Base-by-base conservation (phyloP, 805 yeast genomes). In the Komagataella pseudopastoris region DNA sequence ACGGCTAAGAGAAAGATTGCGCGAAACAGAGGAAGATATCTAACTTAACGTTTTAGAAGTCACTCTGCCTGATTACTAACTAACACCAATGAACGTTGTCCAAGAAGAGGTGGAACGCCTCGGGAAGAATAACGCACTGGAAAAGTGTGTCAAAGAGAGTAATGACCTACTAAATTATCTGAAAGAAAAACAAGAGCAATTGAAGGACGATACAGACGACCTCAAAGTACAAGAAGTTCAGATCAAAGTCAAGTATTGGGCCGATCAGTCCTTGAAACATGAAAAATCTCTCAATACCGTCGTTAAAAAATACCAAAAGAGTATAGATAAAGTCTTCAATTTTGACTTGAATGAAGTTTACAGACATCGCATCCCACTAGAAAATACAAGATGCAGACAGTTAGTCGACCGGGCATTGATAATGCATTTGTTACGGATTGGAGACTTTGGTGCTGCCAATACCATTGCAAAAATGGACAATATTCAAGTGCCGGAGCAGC, bases 351-450 rank as follows among this genome's bases (percentile, higher is more conserved):
- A 59, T 3, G 55, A 57, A 6, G 53, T 63, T 36, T 62, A 63
- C 55, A 57, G 56, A 16, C 60, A 63, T 50, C 51, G 57, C 2
- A 56, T 62, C 18, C 56, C 56, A 17, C 49, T 59, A 12, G 51
- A 49, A 12, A 46, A 45, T 2, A 48, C 53, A 23, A 44, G 49
- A 18, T 23, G 44, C 50, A 52, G 47, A 44, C 55, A 55, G 47
- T 52, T 59, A 4, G 49, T 63, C 49, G 62, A 60, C 23, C 54
- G 66, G 23, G 59, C 69, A 3, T 58, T 67, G 10, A 56, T 61
- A 6, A 59, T 64, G 60, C 68, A 67, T 53, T 52, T 67, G 18
- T 47, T 67, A 23, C 52, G 68, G 46, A 59, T 59, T 16, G 69
- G 69, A 0, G 56, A 62, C 16, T 63, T 66, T 51, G 63, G 58